Evolutionary conservation across 768 basidiomycete species (phyloP).

Genomic region (Leccinum olivaceopallidum): DNA sequence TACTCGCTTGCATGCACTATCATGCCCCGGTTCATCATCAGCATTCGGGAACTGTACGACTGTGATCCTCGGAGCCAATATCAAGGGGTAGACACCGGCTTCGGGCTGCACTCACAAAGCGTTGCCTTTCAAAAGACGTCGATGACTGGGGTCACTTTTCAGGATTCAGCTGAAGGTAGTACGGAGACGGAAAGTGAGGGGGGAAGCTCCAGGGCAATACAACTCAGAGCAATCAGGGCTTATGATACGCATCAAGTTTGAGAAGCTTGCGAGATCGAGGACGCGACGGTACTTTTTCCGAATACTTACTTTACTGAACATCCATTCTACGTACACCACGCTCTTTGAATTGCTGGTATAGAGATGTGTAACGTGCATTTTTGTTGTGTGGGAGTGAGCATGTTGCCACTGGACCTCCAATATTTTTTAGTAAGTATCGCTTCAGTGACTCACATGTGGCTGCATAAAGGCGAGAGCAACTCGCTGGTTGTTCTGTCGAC

Average conservation of each 20-base stretch:
- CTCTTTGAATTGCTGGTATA: neutral
- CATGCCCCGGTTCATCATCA: conserved; percentile 2
- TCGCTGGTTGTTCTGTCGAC: neutral
- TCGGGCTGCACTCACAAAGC: neutral
- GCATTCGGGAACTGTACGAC: neutral
- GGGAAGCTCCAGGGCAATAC: neutral
- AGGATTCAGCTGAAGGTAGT: neutral
- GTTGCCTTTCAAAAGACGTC: neutral
- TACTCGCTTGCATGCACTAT: neutral
- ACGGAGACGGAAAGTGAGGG: neutral
- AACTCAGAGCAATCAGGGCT: neutral
- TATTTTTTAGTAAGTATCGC: too few relatives aligned
- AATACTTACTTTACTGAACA: neutral
- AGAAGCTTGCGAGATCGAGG: conserved; percentile 9
- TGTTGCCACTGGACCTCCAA: too few relatives aligned
- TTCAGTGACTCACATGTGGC: too few relatives aligned
- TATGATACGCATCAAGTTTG: neutral
- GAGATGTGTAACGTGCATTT: neutral
- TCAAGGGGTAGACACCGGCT: neutral
- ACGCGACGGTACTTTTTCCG: neutral
- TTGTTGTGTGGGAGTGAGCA: neutral
- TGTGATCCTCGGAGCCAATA: neutral
- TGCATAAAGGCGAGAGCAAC: too few relatives aligned
- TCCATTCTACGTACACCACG: neutral
- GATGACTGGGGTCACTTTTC: neutral